Base-by-base conservation (phyloP, 805 yeast species). In the Starmerella bombi region DNA sequence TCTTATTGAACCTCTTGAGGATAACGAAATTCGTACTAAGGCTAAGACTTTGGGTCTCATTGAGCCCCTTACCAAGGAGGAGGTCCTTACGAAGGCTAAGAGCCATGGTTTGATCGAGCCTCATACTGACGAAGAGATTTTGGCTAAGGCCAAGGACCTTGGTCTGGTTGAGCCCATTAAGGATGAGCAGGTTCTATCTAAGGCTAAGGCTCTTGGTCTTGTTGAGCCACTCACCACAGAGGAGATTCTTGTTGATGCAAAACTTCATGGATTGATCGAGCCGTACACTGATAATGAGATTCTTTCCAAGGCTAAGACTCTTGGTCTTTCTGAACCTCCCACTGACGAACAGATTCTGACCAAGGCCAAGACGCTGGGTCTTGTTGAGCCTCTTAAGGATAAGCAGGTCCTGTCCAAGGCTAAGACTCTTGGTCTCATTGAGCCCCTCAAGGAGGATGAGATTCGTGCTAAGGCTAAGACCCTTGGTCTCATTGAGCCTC, bases 221-320 rank as follows among this genome's bases (percentile, higher is more conserved):
- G 55, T 65, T 8, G 86, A 80, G 5, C 93, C 82, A 54, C 36
- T 34, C 16, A 25, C 29, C 5, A 17, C n/a, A 1, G 38, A 47
- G 23, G 37, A 30, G 1, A 37, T 30, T 17, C 10, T 18, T 16
- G 20, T 14, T 17, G 52, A 51, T 23, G 60, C 59, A 51, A 44
- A 46, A 7, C 3, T 84, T 2, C 65, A 79, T 49, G 68, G 72
- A 51, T 60, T 83, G 42, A 93, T 91, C 1, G 59, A 69, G 4
- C 61, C 66, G 8, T 34, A 40, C 8, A 38, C 27, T 3, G 45
- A 50, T 9, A 38, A 37, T 2, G 47, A 46, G 6, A 28, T 50
- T 17, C 18, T 31, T 12, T 12, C 21, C 6, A 36, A 34, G 28
- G 54, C 51, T 1, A 21, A 25, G 30, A 22, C 20, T 1, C 42